Evolutionary conservation across 352 stramenopile genomes (phyloP).

Genomic region (Hyphochytrium catenoides): DNA sequence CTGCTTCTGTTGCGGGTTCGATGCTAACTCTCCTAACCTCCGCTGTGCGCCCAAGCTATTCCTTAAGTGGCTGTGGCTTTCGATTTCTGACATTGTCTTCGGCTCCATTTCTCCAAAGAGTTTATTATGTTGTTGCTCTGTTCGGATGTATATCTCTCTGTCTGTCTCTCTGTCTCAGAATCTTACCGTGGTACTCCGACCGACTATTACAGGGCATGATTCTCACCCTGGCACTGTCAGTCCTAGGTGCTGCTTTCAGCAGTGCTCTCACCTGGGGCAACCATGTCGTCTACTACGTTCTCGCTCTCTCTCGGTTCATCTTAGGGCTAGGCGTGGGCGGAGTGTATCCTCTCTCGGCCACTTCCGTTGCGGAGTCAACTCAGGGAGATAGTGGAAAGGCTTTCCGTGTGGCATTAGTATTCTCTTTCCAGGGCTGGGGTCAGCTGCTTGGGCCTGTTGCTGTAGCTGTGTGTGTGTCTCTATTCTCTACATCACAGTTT

Average conservation of each 20-base stretch:
- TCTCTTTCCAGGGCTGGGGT: slow-evolving; percentile 32
- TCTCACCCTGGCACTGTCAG: slow-evolving; percentile 34
- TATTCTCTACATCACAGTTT: slow-evolving; percentile 8
- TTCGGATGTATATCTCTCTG: too few relatives aligned
- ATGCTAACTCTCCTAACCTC: too few relatives aligned
- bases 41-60: too few relatives aligned
- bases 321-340: slow-evolving; percentile 44
- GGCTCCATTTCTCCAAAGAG: too few relatives aligned
- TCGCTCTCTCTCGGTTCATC: slow-evolving; percentile 36
- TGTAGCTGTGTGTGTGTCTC: slow-evolving; percentile 25
- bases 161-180: too few relatives aligned
- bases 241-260: slow-evolving; percentile 24
- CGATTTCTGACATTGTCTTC: too few relatives aligned
- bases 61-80: too few relatives aligned
- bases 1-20: background rate
- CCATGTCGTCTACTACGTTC: slow-evolving; percentile 25
- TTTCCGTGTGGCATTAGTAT: slow-evolving; percentile 29
- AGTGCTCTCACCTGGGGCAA: slow-evolving; percentile 27
- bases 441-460: slow-evolving; percentile 21
- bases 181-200: too few relatives aligned
- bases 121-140: too few relatives aligned
- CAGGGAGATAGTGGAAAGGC: slow-evolving; percentile 24
- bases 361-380: slow-evolving; percentile 26
- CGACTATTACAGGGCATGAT: slow-evolving; percentile 24
- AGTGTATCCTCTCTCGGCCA: slow-evolving; percentile 49